Base-by-base conservation (phyloP, 768 basidiomycete genomes). In the Sarcomyxa edulis region DNA sequence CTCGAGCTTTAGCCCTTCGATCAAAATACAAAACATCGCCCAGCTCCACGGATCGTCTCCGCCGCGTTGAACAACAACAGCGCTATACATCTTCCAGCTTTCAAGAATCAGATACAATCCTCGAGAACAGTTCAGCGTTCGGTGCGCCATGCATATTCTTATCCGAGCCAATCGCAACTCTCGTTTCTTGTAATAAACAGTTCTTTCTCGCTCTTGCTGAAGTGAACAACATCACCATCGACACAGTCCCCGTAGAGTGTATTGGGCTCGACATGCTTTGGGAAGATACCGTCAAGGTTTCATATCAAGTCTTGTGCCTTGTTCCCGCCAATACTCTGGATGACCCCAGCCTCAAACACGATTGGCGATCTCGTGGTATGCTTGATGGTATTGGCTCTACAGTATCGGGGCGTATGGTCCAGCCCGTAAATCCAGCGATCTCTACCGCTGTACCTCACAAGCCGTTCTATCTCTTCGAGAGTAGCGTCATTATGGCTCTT, bases 151-250 rank as follows among this genome's bases (percentile, higher is more conserved):
- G 32, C 32, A 9, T 35, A 6, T 14, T 6, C 22, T 28, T 42
- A 16, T 27, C 30, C 33, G 29, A 15, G n/a, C 59, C 55, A 2
- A 49, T 62, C 24, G 45, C 49, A 1, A 48, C 51, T 2, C 40
- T 62, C 2, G 12, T 62, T 1, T 38, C 32, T 9, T 50, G 36
- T 18, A 52, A 58, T n/a, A n/a, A n/a, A n/a, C n/a, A 11, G 12
- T 20, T 56, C 11, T 59, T 57, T 46, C 46, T 62, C 1, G 47
- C 48, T 20, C 40, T 62, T 16, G 56, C 51, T 1, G 53, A 58
- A 31, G 51, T 59, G 3, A 53, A 51, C 23, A 45, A 47, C 7
- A 33, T 60, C 3, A 42, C 37, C 18, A 24, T 58, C 32, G 49
- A 31, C 48, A 45, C 8, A 45, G 48, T n/a, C 50, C 47, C 3